A percentile compares a stretch with the other conserved stretches of the same genome.
Conservation (phyloP, 2,329 filamentous ascomycete species). For the Fusarium coffeatum region DNA sequence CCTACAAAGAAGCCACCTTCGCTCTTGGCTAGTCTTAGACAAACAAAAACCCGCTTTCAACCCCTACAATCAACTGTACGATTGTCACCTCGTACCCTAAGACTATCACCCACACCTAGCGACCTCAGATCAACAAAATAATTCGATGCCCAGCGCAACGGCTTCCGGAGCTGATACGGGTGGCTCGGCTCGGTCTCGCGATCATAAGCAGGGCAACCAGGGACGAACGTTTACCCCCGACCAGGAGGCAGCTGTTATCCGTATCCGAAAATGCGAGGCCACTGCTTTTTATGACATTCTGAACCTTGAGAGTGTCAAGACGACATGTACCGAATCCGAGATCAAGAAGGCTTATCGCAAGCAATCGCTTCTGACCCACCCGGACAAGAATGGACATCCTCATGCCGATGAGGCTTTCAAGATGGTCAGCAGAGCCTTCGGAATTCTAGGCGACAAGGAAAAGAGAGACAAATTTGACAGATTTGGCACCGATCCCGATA, state of each 20-base stretch:
- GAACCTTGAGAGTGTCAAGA: constrained; percentile 72
- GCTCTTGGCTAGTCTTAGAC: constrained; percentile 27
- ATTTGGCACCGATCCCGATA: constrained; percentile 93
- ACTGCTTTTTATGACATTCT: constrained; percentile 98
- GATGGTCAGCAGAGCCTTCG: constrained; percentile 94
- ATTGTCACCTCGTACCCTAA: constrained; percentile 2
- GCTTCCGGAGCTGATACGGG: constrained; percentile 66
- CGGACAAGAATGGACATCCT: constrained; percentile 97
- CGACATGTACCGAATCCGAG: constrained; percentile 79
- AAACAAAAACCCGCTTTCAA: constrained; percentile 12
- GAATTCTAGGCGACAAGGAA: constrained; percentile 90
- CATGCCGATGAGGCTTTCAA: constrained; percentile 98
- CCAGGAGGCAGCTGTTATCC: constrained; percentile 90
- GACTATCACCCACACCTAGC: constrained; percentile 2
- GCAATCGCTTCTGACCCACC: constrained; percentile 92
- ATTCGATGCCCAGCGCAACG: constrained; percentile 59
- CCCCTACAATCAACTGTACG: constrained; percentile 5
- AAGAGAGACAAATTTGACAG: constrained; percentile 86
- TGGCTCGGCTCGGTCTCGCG: constrained; percentile 62
- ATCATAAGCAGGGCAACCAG: constrained; percentile 81
- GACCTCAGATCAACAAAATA: constrained; percentile 1
- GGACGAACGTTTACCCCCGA: constrained; percentile 85
- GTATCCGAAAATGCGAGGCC: constrained; percentile 83
- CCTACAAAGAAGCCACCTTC: constrained; percentile 40
- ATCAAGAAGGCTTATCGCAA: constrained; percentile 99